Evolutionary conservation across 208 protist species (phyloP).

Genomic region (Acanthamoeba healyi): DNA sequence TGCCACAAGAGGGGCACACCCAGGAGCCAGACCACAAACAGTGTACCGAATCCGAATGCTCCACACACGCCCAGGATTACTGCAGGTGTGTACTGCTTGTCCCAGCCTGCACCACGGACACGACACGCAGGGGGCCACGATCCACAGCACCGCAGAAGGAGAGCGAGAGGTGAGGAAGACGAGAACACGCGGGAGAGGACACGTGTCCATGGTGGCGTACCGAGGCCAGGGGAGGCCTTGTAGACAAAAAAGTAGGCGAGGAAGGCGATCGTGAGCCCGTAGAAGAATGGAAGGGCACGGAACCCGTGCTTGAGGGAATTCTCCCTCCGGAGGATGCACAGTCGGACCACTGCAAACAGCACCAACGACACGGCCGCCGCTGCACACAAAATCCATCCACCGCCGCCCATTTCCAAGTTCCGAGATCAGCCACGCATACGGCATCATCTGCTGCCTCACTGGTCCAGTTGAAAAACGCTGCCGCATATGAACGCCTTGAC

Average conservation of each 20-base stretch:
- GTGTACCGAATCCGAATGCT: not conserved
- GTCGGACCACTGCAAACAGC: slow-evolving; percentile 13
- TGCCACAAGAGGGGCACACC: not conserved
- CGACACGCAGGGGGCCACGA: not conserved
- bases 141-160: not conserved
- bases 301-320: slow-evolving; percentile 64
- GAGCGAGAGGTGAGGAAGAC: not conserved
- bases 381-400: slow-evolving; percentile 14
- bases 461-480: not conserved
- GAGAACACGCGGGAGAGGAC: not conserved
- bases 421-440: too few relatives aligned
- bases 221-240: slow-evolving; percentile 62
- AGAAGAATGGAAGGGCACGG: slow-evolving; percentile 44
- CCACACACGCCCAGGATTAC: slow-evolving; percentile 8
- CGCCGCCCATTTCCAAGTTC: too few relatives aligned
- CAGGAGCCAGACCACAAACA: not conserved
- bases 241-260: slow-evolving; percentile 67
- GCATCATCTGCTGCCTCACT: too few relatives aligned
- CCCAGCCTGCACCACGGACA: slow-evolving; percentile 6
- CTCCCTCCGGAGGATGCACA: slow-evolving; percentile 3
- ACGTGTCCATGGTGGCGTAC: not conserved
- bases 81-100: not conserved
- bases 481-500: not conserved
- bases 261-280: not conserved
- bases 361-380: slow-evolving; percentile 54